Evolutionary conservation across 163 green algal species (phyloP).

Genomic region (Prototheca cutis): DNA sequence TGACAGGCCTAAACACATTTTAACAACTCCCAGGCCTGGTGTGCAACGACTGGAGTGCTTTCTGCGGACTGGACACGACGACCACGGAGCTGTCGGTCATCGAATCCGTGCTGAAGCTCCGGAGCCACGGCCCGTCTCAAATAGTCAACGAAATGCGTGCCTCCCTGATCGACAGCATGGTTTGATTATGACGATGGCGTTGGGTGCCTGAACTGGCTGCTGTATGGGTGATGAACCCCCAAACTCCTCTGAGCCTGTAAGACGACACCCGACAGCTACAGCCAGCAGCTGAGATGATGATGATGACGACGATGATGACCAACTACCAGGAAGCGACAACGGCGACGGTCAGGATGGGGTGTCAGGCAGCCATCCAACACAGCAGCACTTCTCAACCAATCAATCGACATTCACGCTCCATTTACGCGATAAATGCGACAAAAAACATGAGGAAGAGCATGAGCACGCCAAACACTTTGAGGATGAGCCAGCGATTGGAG

Average conservation of each 20-base stretch:
- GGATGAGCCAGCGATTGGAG: constrained; percentile 87
- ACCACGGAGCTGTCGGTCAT: constrained; percentile 94
- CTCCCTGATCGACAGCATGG: constrained; percentile 82
- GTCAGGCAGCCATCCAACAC: too few relatives aligned
- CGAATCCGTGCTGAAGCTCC: constrained; percentile 86
- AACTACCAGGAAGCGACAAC: too few relatives aligned
- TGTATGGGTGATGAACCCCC: too few relatives aligned
- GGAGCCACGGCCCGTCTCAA: constrained; percentile 55
- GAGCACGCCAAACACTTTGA: constrained; percentile 80
- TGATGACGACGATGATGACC: too few relatives aligned
- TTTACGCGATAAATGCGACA: too few relatives aligned
- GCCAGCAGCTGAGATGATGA: constrained; percentile 59
- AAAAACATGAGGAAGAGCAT: constrained; percentile 68
- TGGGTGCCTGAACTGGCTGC: too few relatives aligned
- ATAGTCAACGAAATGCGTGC: constrained; percentile 89
- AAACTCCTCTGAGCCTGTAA: too few relatives aligned
- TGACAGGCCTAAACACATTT: neutral
- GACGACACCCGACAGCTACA: too few relatives aligned
- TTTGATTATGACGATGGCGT: too few relatives aligned
- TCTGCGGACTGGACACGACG: constrained; percentile 95
- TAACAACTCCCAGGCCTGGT: constrained; percentile 52
- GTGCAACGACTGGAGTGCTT: constrained; percentile 95
- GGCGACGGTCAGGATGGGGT: too few relatives aligned
- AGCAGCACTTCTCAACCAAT: too few relatives aligned
- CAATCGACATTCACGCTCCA: too few relatives aligned